Evolutionary conservation across 805 yeast species (phyloP).

Genomic region (Ascoidea asiatica): DNA sequence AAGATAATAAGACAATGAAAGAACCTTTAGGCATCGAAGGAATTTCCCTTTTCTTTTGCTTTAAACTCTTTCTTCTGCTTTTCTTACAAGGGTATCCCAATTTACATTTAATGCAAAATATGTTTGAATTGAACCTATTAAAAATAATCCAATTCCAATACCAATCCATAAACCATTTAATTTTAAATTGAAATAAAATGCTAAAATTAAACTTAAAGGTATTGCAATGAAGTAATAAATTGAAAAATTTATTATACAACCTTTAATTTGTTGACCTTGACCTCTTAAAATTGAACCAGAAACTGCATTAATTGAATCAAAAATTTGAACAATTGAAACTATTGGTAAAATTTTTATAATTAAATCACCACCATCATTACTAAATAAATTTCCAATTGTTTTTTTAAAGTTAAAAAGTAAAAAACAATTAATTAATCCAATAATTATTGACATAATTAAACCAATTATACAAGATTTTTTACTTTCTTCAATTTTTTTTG

Average conservation of each 20-base stretch:
- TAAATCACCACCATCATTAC: slow-evolving; percentile 36
- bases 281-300: slow-evolving; percentile 76
- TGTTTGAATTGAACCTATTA: slow-evolving; percentile 37
- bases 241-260: slow-evolving; percentile 54
- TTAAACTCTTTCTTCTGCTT: slow-evolving; percentile 8
- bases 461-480: slow-evolving; percentile 36
- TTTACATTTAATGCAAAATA: slow-evolving; percentile 31
- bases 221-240: slow-evolving; percentile 63
- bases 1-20: too few species aligned
- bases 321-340: slow-evolving; percentile 54
- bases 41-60: too few species aligned
- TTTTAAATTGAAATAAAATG: slow-evolving; percentile 34
- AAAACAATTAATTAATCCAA: slow-evolving; percentile 39
- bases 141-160: slow-evolving; percentile 41
- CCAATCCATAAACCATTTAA: slow-evolving; percentile 72
- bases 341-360: slow-evolving; percentile 41
- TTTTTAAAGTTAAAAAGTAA: slow-evolving; percentile 34
- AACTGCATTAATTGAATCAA: slow-evolving; percentile 61
- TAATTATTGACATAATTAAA: slow-evolving; percentile 23
- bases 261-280: slow-evolving; percentile 73
- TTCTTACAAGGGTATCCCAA: slow-evolving; percentile 27
- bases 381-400: slow-evolving; percentile 42
- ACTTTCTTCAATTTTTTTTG: slow-evolving; percentile 28
- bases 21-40: too few species aligned
- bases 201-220: slow-evolving; percentile 47